Percentiles rank a stretch among this genome's conserved stretches.
Conservation (phyloP, 1,284 basidiomycete species). For the Singerocomus inundabilis region DNA sequence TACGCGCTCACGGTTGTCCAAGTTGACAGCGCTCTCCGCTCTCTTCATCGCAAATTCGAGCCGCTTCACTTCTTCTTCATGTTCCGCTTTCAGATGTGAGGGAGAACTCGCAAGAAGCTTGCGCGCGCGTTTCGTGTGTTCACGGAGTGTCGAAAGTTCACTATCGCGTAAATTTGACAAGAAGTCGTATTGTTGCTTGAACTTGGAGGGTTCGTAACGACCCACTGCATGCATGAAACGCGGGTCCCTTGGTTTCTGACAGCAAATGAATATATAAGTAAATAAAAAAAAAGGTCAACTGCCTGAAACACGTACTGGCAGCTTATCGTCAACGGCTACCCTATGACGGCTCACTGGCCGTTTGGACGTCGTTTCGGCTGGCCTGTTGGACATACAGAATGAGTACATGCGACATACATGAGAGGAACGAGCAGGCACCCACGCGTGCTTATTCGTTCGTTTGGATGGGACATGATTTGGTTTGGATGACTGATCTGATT, state of each 20-base stretch:
- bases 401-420: neutral
- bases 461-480: conserved; percentile 51
- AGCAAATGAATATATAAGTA: neutral
- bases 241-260: conserved; percentile 81
- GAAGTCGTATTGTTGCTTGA: conserved; percentile 78
- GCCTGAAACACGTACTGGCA: conserved; percentile 49
- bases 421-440: conserved; percentile 37
- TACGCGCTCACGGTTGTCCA: conserved; percentile 66
- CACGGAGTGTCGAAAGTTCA: conserved; percentile 69
- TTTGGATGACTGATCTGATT: conserved; percentile 38
- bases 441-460: conserved; percentile 88
- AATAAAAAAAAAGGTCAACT: neutral
- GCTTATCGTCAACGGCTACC: conserved; percentile 71
- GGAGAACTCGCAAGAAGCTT: conserved; percentile 70
- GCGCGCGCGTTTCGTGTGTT: conserved; percentile 65
- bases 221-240: conserved; percentile 82
- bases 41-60: conserved; percentile 81
- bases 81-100: conserved; percentile 56
- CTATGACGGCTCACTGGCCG: conserved; percentile 79
- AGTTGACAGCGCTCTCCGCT: conserved; percentile 77
- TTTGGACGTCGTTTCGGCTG: conserved; percentile 83
- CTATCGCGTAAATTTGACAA: conserved; percentile 64
- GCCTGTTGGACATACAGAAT: conserved; percentile 45
- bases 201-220: conserved; percentile 67
- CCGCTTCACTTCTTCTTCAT: conserved; percentile 68